phyloP scores from a whole-genome alignment of 2,329 filamentous ascomycete species.

The Pyrenochaeta sp. region DNA sequence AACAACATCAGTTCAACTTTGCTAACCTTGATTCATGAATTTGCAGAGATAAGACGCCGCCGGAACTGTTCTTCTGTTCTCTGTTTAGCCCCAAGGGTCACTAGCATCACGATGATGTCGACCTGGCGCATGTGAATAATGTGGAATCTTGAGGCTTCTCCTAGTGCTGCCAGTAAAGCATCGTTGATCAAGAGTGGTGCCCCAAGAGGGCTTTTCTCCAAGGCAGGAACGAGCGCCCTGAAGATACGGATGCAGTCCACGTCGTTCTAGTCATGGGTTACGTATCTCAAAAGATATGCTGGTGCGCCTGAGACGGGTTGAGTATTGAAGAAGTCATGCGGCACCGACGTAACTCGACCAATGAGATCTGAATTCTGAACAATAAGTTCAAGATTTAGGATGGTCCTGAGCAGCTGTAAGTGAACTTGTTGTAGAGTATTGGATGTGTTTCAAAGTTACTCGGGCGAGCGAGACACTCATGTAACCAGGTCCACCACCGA shows the following conservation, averaged over 20 bases:
- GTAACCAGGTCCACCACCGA: conserved; percentile 37
- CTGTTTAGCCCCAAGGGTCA: conserved; percentile 28
- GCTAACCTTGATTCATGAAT: conserved; percentile 15
- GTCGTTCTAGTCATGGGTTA: conserved; percentile 54
- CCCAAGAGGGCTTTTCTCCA: conserved; percentile 38
- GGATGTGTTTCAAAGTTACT: conserved; percentile 17
- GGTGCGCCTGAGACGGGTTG: conserved; percentile 32
- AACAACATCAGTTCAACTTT: neutral
- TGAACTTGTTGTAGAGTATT: neutral
- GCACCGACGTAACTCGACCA: conserved; percentile 22
- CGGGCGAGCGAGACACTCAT: conserved; percentile 21
- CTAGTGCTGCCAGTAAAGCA: conserved; percentile 33
- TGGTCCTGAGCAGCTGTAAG: conserved; percentile 6
- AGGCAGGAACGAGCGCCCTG: conserved; percentile 38
- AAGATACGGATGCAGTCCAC: conserved; percentile 46
- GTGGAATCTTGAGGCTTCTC: conserved; percentile 17
- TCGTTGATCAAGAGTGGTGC: conserved; percentile 48
- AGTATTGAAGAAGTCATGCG: conserved; percentile 26
- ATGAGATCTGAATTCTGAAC: conserved; percentile 27
- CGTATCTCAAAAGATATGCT: conserved; percentile 48
- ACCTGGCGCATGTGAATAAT: conserved; percentile 37
- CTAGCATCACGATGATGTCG: conserved; percentile 40
- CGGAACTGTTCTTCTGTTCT: conserved; percentile 26
- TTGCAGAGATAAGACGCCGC: conserved; percentile 14
- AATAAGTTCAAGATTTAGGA: conserved; percentile 19